These are phyloP conservation scores for Geotrichum cucujoidarum DNA, from an alignment of 1,139 yeast species.

Conservation along the genomic window DNA sequence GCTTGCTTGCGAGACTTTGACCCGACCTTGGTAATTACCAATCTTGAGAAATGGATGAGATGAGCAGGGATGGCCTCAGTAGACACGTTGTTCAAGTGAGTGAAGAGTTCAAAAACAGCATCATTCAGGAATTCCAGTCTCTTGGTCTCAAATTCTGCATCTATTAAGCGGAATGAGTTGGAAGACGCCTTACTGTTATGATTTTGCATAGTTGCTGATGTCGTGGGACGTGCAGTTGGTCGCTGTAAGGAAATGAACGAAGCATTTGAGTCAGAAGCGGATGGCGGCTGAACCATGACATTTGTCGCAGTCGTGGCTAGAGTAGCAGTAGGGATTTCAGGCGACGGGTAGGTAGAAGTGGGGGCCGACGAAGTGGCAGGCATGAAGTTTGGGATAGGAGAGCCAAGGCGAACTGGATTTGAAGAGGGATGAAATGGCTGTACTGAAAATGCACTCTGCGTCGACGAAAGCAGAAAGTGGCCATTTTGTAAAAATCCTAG, in stretches of 20 bases:
- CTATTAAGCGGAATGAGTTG: constrained; percentile 13
- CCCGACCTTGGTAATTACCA: constrained; percentile 25
- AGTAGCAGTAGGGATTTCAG: constrained; percentile 25
- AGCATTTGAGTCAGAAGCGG: constrained; percentile 6
- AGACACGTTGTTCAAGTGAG: constrained; percentile 25
- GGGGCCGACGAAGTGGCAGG: constrained; percentile 23
- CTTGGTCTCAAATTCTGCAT: constrained; percentile 18
- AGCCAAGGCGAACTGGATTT: constrained; percentile 9
- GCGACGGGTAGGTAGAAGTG: constrained; percentile 26
- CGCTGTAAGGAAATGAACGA: constrained; percentile 18
- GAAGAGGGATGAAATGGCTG: constrained; percentile 12
- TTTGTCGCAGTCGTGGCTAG: constrained; percentile 17
- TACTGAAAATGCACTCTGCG: background rate
- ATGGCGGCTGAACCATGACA: constrained; percentile 8
- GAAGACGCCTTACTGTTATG: constrained; percentile 8
- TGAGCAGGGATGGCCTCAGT: constrained; percentile 27
- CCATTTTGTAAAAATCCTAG: constrained; percentile 29
- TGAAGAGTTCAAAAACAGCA: constrained; percentile 23
- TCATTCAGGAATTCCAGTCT: constrained; percentile 22
- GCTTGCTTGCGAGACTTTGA: constrained; percentile 21
- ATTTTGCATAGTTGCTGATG: constrained; percentile 8
- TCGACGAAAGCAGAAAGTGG: constrained; percentile 23
- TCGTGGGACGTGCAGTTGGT: constrained; percentile 15
- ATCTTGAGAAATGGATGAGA: constrained; percentile 25
- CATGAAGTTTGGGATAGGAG: constrained; percentile 14